Base-by-base conservation (phyloP, 2,329 filamentous ascomycete genomes). In the Exophiala bonariae region DNA sequence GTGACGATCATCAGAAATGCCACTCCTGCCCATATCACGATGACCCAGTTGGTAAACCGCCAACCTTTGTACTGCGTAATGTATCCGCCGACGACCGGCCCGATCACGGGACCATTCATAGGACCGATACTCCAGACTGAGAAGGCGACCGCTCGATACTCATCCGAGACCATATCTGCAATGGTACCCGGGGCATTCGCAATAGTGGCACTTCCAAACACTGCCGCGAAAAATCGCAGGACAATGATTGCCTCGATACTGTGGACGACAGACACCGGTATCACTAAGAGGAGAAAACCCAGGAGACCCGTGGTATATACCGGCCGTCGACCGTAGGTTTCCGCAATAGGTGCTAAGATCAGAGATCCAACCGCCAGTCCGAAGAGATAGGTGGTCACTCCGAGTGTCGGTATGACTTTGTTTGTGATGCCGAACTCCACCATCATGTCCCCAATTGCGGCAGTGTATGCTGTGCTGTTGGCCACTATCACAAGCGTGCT, bases 11-110 rank as follows among this genome's bases (percentile, higher is more conserved):
- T 68, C 16, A 77, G 52, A 47, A 83, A 78, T 0, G 81, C 81
- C 0, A 78, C 73, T 1, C 80, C 87, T 0, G 80, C 79, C 8
- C 89, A 75, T 41, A 95, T 91, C 60, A 92, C 69, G 7, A 85
- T 79, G 16, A 93, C 76, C 86, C 88, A 95, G 61, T 87, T 87
- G 30, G 85, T 85, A 89, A 89, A 96, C 22, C 90, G 73, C 91
- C 91, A 96, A 9, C 89, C 89, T 2, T 93, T 72, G 54, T 72
- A 73, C 48, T 74, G 63, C 3, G 74, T 88, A 1, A 87, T 80
- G 57, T 95, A 95, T 0, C 90, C 90, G 17, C 90, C 90, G 26
- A 96, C 84, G 1, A 91, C 69, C 0, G 86, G 85, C 0, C 85
- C 83, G 22, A 82, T 71, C 68, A 67, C 70, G 41, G 69, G 86